Conservation (phyloP, 306 rosid species). For the Acacia melanoxylon region DNA sequence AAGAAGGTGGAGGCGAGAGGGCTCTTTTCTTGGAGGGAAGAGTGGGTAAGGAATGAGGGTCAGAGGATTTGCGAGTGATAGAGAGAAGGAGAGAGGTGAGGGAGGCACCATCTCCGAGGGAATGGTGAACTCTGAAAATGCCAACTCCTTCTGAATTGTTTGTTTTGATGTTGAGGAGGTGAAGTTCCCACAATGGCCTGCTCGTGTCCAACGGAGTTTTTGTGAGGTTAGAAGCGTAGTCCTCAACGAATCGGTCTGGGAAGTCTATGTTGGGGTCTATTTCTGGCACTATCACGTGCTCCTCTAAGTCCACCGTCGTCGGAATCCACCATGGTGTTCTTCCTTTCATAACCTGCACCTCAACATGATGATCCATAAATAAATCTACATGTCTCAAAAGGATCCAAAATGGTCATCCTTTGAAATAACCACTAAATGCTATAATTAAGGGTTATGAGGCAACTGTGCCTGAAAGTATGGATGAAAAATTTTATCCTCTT, state of each 20-base stretch:
- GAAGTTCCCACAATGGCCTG: conserved; percentile 75
- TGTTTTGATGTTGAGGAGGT: conserved; percentile 61
- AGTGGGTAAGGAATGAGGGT: conserved; percentile 50
- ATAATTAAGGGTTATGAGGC: too few species aligned
- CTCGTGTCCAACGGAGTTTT: conserved; percentile 54
- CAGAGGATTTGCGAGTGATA: conserved; percentile 51
- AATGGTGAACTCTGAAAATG: conserved; percentile 61
- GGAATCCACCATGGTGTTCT: conserved; percentile 31
- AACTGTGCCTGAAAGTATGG: too few species aligned
- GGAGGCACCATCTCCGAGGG: conserved; percentile 77
- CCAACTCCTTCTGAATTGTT: conserved; percentile 48
- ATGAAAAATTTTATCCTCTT: too few species aligned
- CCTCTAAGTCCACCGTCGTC: conserved; percentile 44
- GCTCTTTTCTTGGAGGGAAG: conserved; percentile 29
- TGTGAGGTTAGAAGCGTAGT: conserved; percentile 58
- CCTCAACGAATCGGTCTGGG: conserved; percentile 47
- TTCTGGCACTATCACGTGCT: conserved; percentile 52
- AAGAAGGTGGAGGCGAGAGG: background rate
- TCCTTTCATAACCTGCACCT: conserved; percentile 31
- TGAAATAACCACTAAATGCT: too few species aligned
- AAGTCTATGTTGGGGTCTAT: conserved; percentile 36
- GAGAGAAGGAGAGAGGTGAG: conserved; percentile 74
- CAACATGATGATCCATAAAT: too few species aligned
- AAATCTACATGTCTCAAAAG: too few species aligned
- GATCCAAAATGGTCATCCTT: too few species aligned